Conservation (phyloP, 768 basidiomycete species). For the Mycena sanguinolenta region DNA sequence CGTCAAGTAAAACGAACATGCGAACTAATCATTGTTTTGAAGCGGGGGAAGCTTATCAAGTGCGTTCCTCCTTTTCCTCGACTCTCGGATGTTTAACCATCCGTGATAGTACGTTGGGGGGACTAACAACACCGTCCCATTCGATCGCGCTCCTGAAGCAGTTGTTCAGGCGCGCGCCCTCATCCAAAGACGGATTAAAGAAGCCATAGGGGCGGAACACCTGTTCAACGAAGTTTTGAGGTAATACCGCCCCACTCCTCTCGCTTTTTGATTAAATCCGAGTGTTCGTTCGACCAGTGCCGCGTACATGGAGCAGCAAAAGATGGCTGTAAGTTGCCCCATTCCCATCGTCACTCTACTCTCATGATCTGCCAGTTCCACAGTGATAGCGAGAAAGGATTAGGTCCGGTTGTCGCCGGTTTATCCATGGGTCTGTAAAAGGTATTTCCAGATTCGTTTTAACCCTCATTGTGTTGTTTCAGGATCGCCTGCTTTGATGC, state of each 20-base stretch:
- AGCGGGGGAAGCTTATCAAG: conserved; percentile 89
- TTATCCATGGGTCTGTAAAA: conserved; percentile 69
- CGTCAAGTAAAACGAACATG: not conserved
- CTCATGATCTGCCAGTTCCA: conserved; percentile 68
- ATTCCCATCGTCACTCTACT: not conserved
- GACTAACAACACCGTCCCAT: conserved; percentile 78
- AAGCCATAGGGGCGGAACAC: conserved; percentile 55
- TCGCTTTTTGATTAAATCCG: conserved; percentile 9
- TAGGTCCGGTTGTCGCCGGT: conserved; percentile 81
- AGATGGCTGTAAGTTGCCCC: conserved; percentile 76
- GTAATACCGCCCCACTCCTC: conserved; percentile 47
- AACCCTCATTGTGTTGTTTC: not conserved
- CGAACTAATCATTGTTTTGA: conserved; percentile 16
- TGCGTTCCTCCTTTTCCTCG: conserved; percentile 41
- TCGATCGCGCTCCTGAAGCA: conserved; percentile 68
- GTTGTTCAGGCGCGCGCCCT: conserved; percentile 70
- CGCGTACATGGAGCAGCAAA: conserved; percentile 89
- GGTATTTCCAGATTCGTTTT: not conserved
- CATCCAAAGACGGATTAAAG: conserved; percentile 67
- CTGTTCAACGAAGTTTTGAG: conserved; percentile 84
- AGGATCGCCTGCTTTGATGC: conserved; percentile 79
- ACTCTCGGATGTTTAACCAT: not conserved
- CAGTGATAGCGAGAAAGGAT: conserved; percentile 80
- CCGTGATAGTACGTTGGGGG: conserved; percentile 79
- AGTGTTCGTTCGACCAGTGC: conserved; percentile 58